Evolutionary conservation across 148 eudicot species (phyloP).

Genomic region (Silene conica): DNA sequence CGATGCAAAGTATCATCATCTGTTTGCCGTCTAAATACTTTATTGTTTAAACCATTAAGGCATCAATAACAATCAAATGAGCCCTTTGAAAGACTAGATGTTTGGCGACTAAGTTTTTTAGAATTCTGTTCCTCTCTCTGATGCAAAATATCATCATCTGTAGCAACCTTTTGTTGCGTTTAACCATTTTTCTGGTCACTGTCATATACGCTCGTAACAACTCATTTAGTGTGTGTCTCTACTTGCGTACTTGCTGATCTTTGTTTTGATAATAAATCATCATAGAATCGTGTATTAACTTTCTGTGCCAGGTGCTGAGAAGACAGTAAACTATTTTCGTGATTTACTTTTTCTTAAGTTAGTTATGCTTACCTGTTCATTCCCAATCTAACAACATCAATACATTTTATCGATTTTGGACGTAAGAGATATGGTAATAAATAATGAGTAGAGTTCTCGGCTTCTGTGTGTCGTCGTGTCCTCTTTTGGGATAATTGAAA

Average conservation of each 20-base stretch:
- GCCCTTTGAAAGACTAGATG: not conserved
- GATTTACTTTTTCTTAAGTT: not conserved
- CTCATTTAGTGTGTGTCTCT: not conserved
- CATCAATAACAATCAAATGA: not conserved
- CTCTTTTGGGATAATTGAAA: constrained; percentile 14
- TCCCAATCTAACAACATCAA: not conserved
- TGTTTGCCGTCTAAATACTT: too few species aligned
- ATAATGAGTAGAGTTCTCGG: not conserved
- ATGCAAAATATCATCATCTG: not conserved
- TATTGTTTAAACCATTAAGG: too few species aligned
- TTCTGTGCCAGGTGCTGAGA: not conserved
- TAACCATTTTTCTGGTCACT: not conserved
- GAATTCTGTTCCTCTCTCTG: constrained; percentile 3
- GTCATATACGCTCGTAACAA: not conserved
- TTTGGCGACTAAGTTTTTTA: not conserved
- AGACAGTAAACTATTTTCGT: not conserved
- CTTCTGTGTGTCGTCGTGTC: constrained; percentile 9
- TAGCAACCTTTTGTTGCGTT: not conserved
- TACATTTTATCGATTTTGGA: not conserved
- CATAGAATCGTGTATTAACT: not conserved
- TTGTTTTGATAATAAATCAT: not conserved
- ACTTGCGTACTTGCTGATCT: not conserved
- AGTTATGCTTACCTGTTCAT: not conserved
- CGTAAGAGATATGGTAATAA: not conserved
- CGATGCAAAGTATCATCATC: not conserved